These are phyloP conservation scores for Pleurotus eryngii DNA, from an alignment of 768 basidiomycete species.

Conservation along the genomic window DNA sequence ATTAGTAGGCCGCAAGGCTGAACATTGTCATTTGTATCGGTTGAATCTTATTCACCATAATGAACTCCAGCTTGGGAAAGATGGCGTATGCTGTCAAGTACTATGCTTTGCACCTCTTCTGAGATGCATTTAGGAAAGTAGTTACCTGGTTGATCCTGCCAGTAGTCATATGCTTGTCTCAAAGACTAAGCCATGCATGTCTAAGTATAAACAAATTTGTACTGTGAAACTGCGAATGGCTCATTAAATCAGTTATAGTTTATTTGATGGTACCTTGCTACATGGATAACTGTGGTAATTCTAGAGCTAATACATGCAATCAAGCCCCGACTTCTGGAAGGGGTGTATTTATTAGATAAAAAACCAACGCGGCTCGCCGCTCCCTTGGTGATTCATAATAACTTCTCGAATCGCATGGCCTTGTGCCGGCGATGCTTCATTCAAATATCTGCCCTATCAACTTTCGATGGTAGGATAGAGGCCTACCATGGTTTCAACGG, in stretches of 20 bases:
- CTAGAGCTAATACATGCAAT: slow-evolving; percentile 70
- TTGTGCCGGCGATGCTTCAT: slow-evolving; percentile 71
- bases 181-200: slow-evolving; percentile 84
- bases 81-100: neutral
- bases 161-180: slow-evolving; percentile 84
- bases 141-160: slow-evolving; percentile 85
- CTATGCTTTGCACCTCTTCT: neutral
- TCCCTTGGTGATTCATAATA: slow-evolving; percentile 44
- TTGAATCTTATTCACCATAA: slow-evolving; percentile 2
- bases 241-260: slow-evolving; percentile 74
- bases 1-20: slow-evolving; percentile 5
- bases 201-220: slow-evolving; percentile 68
- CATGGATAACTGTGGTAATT: slow-evolving; percentile 71
- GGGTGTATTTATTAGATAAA: slow-evolving; percentile 77
- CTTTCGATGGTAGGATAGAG: slow-evolving; percentile 73
- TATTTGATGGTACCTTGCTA: slow-evolving; percentile 66
- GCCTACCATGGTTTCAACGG: slow-evolving; percentile 77
- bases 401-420: slow-evolving; percentile 71
- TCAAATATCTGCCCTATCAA: slow-evolving; percentile 73
- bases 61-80: slow-evolving; percentile 7
- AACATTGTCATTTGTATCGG: neutral
- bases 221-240: slow-evolving; percentile 69
- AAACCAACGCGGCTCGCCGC: slow-evolving; percentile 47
- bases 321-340: slow-evolving; percentile 67
- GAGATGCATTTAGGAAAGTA: slow-evolving; percentile 36